Base-by-base conservation (phyloP, 140 eudicot genomes). In the Flaveria floridana region DNA sequence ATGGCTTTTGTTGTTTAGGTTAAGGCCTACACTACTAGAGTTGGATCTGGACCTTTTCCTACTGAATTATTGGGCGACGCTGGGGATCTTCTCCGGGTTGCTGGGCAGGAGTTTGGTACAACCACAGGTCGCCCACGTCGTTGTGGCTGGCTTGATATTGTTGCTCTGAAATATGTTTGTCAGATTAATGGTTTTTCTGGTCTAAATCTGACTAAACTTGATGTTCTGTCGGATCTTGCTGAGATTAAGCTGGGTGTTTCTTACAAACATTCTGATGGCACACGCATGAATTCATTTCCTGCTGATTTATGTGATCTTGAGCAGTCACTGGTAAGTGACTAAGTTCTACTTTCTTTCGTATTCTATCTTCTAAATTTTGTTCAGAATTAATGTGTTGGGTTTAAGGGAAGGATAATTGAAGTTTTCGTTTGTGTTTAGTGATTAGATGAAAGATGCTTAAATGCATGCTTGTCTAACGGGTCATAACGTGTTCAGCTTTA, bases 101-200 rank as follows among this genome's bases (percentile, higher is more conserved):
- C 99, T 57, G 99, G 99, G 62, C 97, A 91, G 71, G 99, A 94
- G 80, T 94, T 94, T 79, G 99, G 99, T 39, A 94, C 97, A 7
- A 88, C 96, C 5, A 94, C 99, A 3, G 99, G 99, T 3, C 97
- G 99, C 75, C 99, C 99, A 50, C 92, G 99, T 53, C 91, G 99
- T 28, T 94, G 99, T 78, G 97, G 99, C 44, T 94, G 97, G 99
- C 97, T 90, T 70, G 99, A 94, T 65, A 67, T 94, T 34, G 97
- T 93, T 75, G 98, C 98, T 16, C 83, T 93, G 18, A 89, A 85
- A 76, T 93, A 83, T 46, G 84, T 85, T 71, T 93, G 91, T 79
- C 89, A 84, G 80, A 90, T 93, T 12, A 93, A 93, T 62, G 98
- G 98, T 5, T 88, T 93, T 80, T 88, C 97, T 9, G 81, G 96